phyloP scores from a whole-genome alignment of 1,284 basidiomycete genomes.

The Mycena sp. region DNA sequence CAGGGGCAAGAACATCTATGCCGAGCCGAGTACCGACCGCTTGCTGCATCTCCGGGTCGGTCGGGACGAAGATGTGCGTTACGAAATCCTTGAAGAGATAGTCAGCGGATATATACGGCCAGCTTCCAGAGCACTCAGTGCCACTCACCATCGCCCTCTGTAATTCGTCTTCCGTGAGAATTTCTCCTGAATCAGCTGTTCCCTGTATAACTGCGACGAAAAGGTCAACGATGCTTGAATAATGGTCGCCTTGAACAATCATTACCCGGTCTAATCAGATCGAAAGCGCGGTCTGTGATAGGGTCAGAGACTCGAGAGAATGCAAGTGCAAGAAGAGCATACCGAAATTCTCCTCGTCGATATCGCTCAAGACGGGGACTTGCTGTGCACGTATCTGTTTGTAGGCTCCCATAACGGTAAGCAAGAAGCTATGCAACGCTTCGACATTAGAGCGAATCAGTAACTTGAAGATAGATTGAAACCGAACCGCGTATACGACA shows the following conservation, averaged over 20 bases:
- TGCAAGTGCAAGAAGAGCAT: no score
- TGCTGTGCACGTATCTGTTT: slow-evolving; percentile 65
- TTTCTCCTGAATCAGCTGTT: slow-evolving; percentile 58
- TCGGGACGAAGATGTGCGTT: slow-evolving; percentile 35
- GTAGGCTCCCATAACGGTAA: slow-evolving; percentile 72
- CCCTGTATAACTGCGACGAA: slow-evolving; percentile 62
- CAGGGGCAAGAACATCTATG: slow-evolving; percentile 20
- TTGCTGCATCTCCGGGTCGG: slow-evolving; percentile 34
- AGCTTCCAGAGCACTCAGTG: neutral
- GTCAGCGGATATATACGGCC: slow-evolving; percentile 4
- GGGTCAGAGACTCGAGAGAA: no score
- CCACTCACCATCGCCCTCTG: slow-evolving; percentile 50
- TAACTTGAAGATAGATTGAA: neutral
- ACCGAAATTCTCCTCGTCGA: slow-evolving; percentile 67
- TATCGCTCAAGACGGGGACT: slow-evolving; percentile 54
- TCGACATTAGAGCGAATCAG: neutral
- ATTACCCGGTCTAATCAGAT: slow-evolving; percentile 61
- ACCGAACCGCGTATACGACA: slow-evolving; percentile 64
- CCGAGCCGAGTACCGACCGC: slow-evolving; percentile 20
- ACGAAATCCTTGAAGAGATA: slow-evolving; percentile 23
- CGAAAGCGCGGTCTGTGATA: slow-evolving; percentile 68
- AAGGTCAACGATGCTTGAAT: slow-evolving; percentile 47
- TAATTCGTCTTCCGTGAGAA: slow-evolving; percentile 60
- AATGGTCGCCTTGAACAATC: neutral
- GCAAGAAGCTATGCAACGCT: slow-evolving; percentile 59